These are phyloP conservation scores for Pseudonitzschia delicatissima DNA, from an alignment of 108 stramenopile species.

Conservation along the genomic window DNA sequence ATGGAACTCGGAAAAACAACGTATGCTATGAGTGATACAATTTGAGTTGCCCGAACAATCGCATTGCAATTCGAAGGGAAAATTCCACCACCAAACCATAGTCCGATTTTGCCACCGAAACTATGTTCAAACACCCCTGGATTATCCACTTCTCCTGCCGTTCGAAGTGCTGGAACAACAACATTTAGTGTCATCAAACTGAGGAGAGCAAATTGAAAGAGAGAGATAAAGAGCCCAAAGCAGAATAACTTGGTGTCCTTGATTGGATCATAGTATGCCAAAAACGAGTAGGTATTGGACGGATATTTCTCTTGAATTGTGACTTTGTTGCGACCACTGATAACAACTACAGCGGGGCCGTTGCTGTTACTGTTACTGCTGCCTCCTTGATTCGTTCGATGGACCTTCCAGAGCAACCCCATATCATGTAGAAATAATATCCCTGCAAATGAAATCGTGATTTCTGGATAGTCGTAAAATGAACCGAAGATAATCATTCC, in stretches of 20 bases:
- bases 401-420: too few relatives aligned
- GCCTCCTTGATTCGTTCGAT: too few relatives aligned
- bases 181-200: background rate
- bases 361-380: too few relatives aligned
- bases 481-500: too few relatives aligned
- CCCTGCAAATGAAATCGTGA: too few relatives aligned
- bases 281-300: background rate
- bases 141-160: background rate
- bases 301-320: too few relatives aligned
- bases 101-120: too few relatives aligned
- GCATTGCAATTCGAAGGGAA: background rate
- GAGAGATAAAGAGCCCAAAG: background rate
- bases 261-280: background rate
- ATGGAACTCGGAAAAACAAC: background rate
- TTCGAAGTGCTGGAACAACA: background rate
- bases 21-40: background rate
- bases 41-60: background rate
- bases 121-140: background rate
- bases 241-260: background rate
- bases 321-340: too few relatives aligned
- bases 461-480: too few relatives aligned
- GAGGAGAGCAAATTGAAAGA: background rate
- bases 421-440: too few relatives aligned
- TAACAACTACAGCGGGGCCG: too few relatives aligned
- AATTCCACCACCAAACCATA: background rate